Percentiles rank a stretch among this genome's conserved stretches.
phyloP scores from a whole-genome alignment of 805 yeast species.

The Myxozyma neotropica region DNA sequence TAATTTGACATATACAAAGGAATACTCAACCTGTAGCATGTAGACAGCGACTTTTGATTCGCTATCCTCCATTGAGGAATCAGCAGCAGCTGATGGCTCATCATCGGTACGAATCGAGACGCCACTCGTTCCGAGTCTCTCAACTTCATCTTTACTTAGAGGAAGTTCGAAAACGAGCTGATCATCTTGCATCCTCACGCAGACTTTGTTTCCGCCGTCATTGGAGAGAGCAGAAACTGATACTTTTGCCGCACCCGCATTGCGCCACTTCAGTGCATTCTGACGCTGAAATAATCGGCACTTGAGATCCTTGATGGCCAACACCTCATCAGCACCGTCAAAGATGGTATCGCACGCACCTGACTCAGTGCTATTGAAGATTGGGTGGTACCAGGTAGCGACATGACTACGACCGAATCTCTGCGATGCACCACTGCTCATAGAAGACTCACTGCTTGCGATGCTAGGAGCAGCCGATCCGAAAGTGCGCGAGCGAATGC shows the following conservation, averaged over 20 bases:
- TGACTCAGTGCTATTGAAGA: not conserved
- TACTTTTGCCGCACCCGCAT: conserved; percentile 32
- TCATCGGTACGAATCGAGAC: conserved; percentile 27
- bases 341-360: not conserved
- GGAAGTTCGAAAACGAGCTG: conserved; percentile 26
- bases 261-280: conserved; percentile 34
- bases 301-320: conserved; percentile 23
- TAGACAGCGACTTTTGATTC: conserved; percentile 33
- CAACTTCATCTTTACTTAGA: conserved; percentile 11
- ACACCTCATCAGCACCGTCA: conserved; percentile 12
- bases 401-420: not conserved
- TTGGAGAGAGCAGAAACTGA: conserved; percentile 14
- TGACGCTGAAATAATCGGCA: conserved; percentile 32
- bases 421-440: conserved; percentile 1
- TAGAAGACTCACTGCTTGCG: conserved; percentile 27
- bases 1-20: not conserved
- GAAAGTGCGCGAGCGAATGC: conserved; percentile 20
- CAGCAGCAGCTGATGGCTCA: conserved; percentile 11
- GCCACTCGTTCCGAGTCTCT: conserved; percentile 29
- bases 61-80: conserved; percentile 11
- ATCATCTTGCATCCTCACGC: conserved; percentile 23
- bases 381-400: conserved; percentile 21
- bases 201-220: conserved; percentile 7
- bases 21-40: conserved; percentile 37
- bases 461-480: conserved; percentile 19